Conservation (phyloP, 352 stramenopile species). For the Globisporangium spiculum region DNA sequence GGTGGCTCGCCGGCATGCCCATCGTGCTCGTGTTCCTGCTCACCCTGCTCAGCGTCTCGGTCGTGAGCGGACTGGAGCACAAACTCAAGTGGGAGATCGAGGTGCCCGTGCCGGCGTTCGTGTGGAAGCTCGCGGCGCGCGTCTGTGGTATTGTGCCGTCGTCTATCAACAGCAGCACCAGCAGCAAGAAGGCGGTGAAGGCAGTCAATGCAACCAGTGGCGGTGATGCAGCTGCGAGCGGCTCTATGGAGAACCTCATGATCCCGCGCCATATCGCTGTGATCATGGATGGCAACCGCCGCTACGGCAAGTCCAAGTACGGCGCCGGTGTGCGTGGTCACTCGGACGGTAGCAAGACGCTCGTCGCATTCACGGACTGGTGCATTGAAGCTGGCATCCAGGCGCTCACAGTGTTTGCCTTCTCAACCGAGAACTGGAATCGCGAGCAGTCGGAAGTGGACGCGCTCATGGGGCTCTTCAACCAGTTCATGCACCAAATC, state of each 20-base stretch:
- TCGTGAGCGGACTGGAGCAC: constrained; percentile 54
- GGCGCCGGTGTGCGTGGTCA: constrained; percentile 85
- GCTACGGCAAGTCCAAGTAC: constrained; percentile 89
- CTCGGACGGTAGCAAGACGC: constrained; percentile 92
- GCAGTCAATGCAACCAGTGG: not conserved
- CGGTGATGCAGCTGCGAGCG: not conserved
- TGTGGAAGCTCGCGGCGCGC: constrained; percentile 19
- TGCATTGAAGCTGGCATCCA: constrained; percentile 91
- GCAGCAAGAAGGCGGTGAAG: constrained; percentile 2
- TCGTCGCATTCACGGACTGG: constrained; percentile 96
- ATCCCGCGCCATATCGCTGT: constrained; percentile 91
- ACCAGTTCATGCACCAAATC: constrained; percentile 93
- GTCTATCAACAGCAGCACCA: not conserved
- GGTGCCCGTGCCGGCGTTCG: constrained; percentile 17
- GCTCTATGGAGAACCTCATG: constrained; percentile 23
- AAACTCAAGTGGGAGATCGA: constrained; percentile 29
- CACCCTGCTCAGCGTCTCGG: constrained; percentile 70
- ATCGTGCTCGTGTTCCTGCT: constrained; percentile 68
- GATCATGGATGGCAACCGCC: constrained; percentile 97
- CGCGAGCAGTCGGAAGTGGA: constrained; percentile 86
- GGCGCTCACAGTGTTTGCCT: constrained; percentile 94
- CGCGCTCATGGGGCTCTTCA: constrained; percentile 93
- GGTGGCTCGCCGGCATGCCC: constrained; percentile 82
- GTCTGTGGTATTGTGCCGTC: constrained; percentile 6
- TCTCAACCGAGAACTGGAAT: constrained; percentile 97